Conservation (phyloP, 768 basidiomycete genomes). For the Suillus occidentalis region DNA sequence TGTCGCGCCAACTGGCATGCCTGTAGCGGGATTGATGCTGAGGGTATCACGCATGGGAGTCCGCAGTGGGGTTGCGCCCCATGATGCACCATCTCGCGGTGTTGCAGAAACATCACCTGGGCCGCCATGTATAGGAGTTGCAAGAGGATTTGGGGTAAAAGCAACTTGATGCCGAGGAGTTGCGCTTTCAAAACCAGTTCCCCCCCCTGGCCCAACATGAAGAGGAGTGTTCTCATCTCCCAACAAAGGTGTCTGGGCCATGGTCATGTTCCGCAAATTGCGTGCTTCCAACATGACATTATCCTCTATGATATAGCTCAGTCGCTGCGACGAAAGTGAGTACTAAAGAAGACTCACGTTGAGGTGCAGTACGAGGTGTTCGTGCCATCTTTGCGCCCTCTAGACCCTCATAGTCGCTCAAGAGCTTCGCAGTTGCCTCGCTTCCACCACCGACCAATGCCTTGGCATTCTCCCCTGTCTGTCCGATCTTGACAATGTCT, state of each 20-base stretch:
- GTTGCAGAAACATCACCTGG: conserved; percentile 48
- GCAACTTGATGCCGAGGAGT: conserved; percentile 90
- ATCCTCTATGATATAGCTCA: conserved; percentile 63
- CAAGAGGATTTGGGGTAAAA: conserved; percentile 95
- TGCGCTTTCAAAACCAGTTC: conserved; percentile 92
- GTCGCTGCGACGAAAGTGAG: conserved; percentile 7
- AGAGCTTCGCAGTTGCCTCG: conserved; percentile 79
- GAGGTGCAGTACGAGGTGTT: conserved; percentile 92
- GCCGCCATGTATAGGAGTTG: conserved; percentile 69
- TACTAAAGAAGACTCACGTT: conserved; percentile 59
- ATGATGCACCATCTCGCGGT: conserved; percentile 43
- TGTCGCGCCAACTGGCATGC: conserved; percentile 58
- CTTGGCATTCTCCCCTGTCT: conserved; percentile 87
- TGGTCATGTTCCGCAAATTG: conserved; percentile 92
- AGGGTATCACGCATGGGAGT: conserved; percentile 95
- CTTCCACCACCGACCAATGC: conserved; percentile 79
- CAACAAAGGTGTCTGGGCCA: conserved; percentile 88
- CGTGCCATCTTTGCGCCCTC: conserved; percentile 88
- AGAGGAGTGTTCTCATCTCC: conserved; percentile 98
- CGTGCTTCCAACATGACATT: conserved; percentile 93
- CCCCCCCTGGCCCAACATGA: conserved; percentile 68
- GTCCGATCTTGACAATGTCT: conserved; percentile 98
- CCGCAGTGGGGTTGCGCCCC: conserved; percentile 76
- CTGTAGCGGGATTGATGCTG: conserved; percentile 78
- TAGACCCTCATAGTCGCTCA: conserved; percentile 92